These are phyloP conservation scores for Parathielavia hyrcaniae DNA, from an alignment of 495 filamentous ascomycete genomes.

Conservation along the genomic window DNA sequence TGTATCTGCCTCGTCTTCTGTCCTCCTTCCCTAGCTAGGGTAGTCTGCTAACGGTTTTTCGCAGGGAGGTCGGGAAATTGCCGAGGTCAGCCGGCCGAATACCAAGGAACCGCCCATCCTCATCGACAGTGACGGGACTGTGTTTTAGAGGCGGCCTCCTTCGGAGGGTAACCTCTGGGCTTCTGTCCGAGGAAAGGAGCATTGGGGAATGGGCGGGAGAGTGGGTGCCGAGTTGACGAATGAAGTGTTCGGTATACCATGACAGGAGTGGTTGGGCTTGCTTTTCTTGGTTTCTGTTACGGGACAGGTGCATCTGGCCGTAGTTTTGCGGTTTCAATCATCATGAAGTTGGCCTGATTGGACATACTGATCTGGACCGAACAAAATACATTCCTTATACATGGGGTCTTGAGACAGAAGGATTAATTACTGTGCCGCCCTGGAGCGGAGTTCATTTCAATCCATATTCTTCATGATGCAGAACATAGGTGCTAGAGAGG, in stretches of 20 bases:
- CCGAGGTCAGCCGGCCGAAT: constrained; percentile 90
- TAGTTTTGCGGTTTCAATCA: background rate
- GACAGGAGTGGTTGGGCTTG: background rate
- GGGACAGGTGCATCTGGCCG: background rate
- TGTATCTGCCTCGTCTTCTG: background rate
- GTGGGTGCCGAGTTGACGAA: background rate
- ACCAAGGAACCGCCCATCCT: constrained; percentile 96
- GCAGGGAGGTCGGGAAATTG: constrained; percentile 91
- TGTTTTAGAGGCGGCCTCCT: constrained; percentile 47
- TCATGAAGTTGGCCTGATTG: too few relatives aligned
- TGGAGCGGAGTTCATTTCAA: too few relatives aligned
- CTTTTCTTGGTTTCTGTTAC: background rate
- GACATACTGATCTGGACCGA: too few relatives aligned
- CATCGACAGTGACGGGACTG: constrained; percentile 92
- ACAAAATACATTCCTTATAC: too few relatives aligned
- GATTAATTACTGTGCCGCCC: too few relatives aligned
- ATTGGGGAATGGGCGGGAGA: background rate
- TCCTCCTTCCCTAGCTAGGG: constrained; percentile 36
- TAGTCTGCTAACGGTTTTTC: background rate
- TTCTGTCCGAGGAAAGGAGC: too few relatives aligned
- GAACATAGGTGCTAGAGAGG: too few relatives aligned
- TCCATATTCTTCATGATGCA: too few relatives aligned
- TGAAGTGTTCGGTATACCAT: background rate
- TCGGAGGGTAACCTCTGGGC: too few relatives aligned
- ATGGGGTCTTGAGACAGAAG: too few relatives aligned